Percentiles rank a stretch among this genome's conserved stretches.
Evolutionary conservation across 1,284 basidiomycete genomes (phyloP).

Genomic region (Sporisorium iseilematis-ciliati): DNA sequence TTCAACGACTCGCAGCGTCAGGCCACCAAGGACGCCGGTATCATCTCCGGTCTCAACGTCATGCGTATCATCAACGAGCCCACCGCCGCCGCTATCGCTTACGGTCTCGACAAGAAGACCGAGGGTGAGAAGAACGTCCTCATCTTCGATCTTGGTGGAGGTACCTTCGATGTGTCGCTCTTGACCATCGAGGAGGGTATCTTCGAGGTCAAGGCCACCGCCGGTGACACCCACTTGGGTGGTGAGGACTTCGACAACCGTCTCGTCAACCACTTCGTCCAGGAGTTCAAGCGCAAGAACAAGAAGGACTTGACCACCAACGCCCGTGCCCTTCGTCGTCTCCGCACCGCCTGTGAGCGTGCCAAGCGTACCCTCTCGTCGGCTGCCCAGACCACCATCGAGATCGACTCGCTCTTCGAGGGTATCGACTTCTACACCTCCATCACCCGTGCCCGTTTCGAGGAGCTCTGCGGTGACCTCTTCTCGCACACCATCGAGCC

Average conservation of each 20-base stretch:
- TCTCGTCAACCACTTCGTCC: constrained; percentile 96
- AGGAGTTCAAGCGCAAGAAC: constrained; percentile 99
- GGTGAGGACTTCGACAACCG: constrained; percentile 98
- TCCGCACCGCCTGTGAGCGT: constrained; percentile 97
- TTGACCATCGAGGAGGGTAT: constrained; percentile 98
- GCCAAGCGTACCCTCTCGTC: constrained; percentile 98
- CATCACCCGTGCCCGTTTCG: constrained; percentile 97
- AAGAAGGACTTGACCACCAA: constrained; percentile 95
- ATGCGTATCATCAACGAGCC: constrained; percentile 98
- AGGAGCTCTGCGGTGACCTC: constrained; percentile 96
- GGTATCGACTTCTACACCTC: constrained; percentile 99
- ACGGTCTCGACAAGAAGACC: constrained; percentile 89
- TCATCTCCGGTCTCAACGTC: constrained; percentile 89
- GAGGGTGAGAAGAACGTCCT: constrained; percentile 89
- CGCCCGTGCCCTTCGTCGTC: constrained; percentile 94
- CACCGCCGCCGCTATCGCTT: constrained; percentile 93
- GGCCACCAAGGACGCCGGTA: constrained; percentile 93
- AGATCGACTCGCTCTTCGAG: constrained; percentile 98
- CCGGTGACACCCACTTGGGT: constrained; percentile 98
- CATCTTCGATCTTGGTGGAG: constrained; percentile 98
- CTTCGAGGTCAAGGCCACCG: constrained; percentile 98
- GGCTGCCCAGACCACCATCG: constrained; percentile 94
- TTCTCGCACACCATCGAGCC: constrained; percentile 98
- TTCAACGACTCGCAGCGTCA: constrained; percentile 98
- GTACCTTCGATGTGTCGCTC: constrained; percentile 98